These are phyloP conservation scores for Diaporthe vexans DNA, from an alignment of 2,329 filamentous ascomycete species.

Conservation along the genomic window DNA sequence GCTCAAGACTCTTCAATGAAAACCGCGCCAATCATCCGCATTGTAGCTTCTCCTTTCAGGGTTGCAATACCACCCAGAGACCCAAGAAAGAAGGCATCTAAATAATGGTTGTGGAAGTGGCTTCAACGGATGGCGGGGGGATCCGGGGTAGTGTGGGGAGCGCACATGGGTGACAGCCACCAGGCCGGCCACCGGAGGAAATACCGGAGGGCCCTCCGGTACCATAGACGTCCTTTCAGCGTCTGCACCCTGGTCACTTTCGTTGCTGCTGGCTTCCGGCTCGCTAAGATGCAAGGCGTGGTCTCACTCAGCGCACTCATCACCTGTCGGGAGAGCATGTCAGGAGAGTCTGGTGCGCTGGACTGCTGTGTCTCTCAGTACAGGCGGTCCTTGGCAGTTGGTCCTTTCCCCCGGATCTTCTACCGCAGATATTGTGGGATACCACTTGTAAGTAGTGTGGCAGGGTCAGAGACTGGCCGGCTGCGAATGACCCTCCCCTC, in stretches of 20 bases:
- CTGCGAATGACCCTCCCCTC: not conserved
- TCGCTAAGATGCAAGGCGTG: not conserved
- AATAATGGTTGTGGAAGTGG: not conserved
- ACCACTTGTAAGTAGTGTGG: not conserved
- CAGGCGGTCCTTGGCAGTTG: not conserved
- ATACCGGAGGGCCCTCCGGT: not conserved
- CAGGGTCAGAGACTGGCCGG: not conserved
- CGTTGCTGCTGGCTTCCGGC: not conserved
- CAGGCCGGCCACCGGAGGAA: not conserved
- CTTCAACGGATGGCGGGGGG: constrained; percentile 1
- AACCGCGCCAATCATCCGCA: not conserved
- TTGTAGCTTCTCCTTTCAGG: not conserved
- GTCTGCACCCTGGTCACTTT: not conserved
- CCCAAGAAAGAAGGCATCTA: not conserved
- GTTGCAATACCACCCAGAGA: not conserved
- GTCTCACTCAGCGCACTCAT: not conserved
- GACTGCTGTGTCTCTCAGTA: no score
- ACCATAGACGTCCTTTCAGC: not conserved
- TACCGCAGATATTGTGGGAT: not conserved
- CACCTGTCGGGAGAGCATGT: not conserved
- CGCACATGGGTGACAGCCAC: not conserved
- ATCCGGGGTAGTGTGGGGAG: constrained; percentile 17
- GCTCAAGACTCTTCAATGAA: not conserved
- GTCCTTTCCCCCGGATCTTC: no score
- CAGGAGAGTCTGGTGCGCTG: not conserved